These are phyloP conservation scores for Epichloe gansuensis DNA, from an alignment of 2,329 filamentous ascomycete genomes.

Conservation along the genomic window DNA sequence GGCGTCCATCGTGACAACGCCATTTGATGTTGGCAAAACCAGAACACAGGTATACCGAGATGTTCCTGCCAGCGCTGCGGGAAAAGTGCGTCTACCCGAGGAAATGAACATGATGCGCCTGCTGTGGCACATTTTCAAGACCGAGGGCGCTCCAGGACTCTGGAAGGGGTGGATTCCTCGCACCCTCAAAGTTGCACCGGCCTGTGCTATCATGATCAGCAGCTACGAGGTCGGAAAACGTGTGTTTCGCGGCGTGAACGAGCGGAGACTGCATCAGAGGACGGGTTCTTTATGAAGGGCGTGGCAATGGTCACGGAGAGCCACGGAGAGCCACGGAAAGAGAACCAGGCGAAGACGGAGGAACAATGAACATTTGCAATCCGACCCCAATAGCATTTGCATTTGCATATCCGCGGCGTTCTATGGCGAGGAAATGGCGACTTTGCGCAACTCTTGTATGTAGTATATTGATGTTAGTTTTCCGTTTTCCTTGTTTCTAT, in stretches of 20 bases:
- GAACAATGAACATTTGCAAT: not conserved
- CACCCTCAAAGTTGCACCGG: constrained; percentile 87
- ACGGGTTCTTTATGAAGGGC: not conserved
- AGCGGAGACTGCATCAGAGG: constrained; percentile 19
- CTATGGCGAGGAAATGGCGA: not conserved
- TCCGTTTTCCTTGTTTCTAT: not conserved
- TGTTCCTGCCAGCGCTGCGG: constrained; percentile 19
- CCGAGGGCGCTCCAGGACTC: constrained; percentile 68
- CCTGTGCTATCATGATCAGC: constrained; percentile 98
- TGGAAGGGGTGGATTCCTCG: constrained; percentile 89
- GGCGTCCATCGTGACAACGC: constrained; percentile 80
- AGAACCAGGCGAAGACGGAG: not conserved
- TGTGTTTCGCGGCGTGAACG: constrained; percentile 66
- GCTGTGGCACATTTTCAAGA: constrained; percentile 80
- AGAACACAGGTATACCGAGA: constrained; percentile 75
- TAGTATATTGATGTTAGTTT: not conserved
- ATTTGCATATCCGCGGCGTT: not conserved
- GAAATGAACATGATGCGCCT: constrained; percentile 68
- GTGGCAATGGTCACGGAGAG: not conserved
- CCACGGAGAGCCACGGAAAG: not conserved
- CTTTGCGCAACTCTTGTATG: not conserved
- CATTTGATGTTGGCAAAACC: constrained; percentile 97
- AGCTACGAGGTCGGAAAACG: constrained; percentile 95
- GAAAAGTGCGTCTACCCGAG: constrained; percentile 46
- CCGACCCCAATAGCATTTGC: not conserved